These are phyloP conservation scores for Botryobasidium botryosum DNA, from an alignment of 768 basidiomycete species.

Conservation along the genomic window DNA sequence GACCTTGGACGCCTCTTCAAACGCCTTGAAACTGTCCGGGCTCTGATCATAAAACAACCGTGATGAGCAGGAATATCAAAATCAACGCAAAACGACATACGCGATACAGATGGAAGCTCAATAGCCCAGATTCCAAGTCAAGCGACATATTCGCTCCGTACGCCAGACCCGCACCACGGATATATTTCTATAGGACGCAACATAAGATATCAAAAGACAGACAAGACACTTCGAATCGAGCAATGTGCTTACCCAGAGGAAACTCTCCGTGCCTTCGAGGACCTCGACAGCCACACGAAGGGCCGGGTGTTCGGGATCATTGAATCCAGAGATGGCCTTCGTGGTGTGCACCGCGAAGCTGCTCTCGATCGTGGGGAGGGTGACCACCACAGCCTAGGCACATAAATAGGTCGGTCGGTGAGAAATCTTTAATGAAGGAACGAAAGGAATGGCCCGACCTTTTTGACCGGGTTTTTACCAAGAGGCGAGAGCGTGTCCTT, in stretches of 20 bases:
- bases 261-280: conserved; percentile 86
- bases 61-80: too few relatives aligned
- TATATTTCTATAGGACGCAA: conserved; percentile 39
- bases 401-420: neutral
- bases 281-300: conserved; percentile 71
- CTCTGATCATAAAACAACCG: conserved; percentile 32
- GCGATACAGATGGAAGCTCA: conserved; percentile 64
- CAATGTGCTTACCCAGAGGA: conserved; percentile 57
- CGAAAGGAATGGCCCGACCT: conserved; percentile 28
- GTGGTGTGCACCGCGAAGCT: conserved; percentile 66
- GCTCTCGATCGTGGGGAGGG: conserved; percentile 88
- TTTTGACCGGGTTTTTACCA: conserved; percentile 54
- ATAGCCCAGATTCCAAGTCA: conserved; percentile 62
- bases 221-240: neutral
- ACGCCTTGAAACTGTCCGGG: conserved; percentile 64
- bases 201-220: neutral
- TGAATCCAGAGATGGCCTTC: conserved; percentile 62
- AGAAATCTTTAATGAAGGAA: conserved; percentile 9
- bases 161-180: conserved; percentile 87
- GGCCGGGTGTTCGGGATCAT: conserved; percentile 72
- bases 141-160: conserved; percentile 70
- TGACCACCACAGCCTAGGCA: conserved; percentile 64
- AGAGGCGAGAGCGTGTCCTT: conserved; percentile 53
- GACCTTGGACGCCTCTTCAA: conserved; percentile 60
- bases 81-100: conserved; percentile 12